These are phyloP conservation scores for Gamarada debralockiae DNA, from an alignment of 495 filamentous ascomycete genomes.

Conservation along the genomic window DNA sequence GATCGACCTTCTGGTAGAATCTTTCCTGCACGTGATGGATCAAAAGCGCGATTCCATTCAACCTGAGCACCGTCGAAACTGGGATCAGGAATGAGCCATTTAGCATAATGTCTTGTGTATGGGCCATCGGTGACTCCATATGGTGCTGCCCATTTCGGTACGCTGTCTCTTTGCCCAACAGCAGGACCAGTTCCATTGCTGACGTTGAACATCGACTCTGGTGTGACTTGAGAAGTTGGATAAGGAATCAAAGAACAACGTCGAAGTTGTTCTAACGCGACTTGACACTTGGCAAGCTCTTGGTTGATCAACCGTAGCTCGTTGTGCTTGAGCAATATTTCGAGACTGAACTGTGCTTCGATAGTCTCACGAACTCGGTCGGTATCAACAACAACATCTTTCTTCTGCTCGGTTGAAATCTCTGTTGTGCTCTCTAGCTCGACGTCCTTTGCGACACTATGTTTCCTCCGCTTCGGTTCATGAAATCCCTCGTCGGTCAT, in stretches of 20 bases:
- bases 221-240: conserved; percentile 58
- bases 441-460: background rate
- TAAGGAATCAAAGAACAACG: conserved; percentile 89
- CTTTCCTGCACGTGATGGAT: conserved; percentile 36
- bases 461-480: conserved; percentile 33
- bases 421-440: background rate
- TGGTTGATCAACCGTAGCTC: conserved; percentile 93
- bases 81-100: conserved; percentile 88
- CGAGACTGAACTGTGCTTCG: conserved; percentile 80
- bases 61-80: conserved; percentile 69
- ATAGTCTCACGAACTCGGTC: conserved; percentile 63
- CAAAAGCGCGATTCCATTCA: conserved; percentile 28
- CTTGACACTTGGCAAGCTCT: conserved; percentile 92
- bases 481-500: background rate
- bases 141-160: conserved; percentile 62
- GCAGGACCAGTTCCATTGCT: conserved; percentile 68
- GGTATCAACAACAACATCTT: conserved; percentile 18
- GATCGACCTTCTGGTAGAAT: conserved; percentile 59
- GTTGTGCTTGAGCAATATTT: conserved; percentile 91
- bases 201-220: conserved; percentile 59
- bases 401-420: conserved; percentile 2
- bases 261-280: conserved; percentile 91
- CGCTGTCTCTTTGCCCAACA: conserved; percentile 52
- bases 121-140: conserved; percentile 90
- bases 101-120: conserved; percentile 88